Base-by-base conservation (phyloP, 2,329 filamentous ascomycete species). In the Pseudocercospora vitis region DNA sequence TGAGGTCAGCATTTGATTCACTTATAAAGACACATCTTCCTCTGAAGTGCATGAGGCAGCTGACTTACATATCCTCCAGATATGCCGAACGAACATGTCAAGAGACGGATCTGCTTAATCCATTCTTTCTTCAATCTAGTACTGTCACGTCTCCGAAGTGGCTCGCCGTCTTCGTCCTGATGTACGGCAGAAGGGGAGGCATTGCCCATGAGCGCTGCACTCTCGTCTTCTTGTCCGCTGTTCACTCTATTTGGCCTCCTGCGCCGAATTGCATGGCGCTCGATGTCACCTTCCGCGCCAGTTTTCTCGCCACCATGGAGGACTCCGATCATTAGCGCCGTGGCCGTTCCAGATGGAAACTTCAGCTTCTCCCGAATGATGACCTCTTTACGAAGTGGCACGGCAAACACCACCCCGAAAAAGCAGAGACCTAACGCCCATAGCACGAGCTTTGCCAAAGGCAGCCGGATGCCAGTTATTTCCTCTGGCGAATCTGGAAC, bases 331-430 rank as follows among this genome's bases (percentile, higher is more conserved):
- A 99, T 86, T 16, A 97, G 81, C 0, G 94, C 94, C 1, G 94
- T 97, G 45, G 94, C 95, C 51, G 95, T 97, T 1, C 94, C 94
- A 64, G 89, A 95, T 0, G 94, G 94, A 63, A 99, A 99, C 68
- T 89, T 94, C 53, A 99, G 74, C 68, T 91, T 88, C 74, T 99
- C 94, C 53, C 88, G 77, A 51, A 99, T 89, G 56, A 99, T 95
- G 50, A 97, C 91, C 73, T 99, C 90, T 52, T 85, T 87, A 42
- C 94, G 81, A 50, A 97, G 69, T 0, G 94, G 94, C 11, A 99
- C 92, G 0, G 91, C 94, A 74, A 99, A 97, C 1, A 97, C 86
- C 1, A 97, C 94, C 0, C 94, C 94, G 68, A 99, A 99, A 67
- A 97, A 92, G 69, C 91, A 96, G 12, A 99, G 82, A 0, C 94